These are phyloP conservation scores for Arachis hypogaea DNA, from an alignment of 306 rosid species.

Conservation along the genomic window DNA sequence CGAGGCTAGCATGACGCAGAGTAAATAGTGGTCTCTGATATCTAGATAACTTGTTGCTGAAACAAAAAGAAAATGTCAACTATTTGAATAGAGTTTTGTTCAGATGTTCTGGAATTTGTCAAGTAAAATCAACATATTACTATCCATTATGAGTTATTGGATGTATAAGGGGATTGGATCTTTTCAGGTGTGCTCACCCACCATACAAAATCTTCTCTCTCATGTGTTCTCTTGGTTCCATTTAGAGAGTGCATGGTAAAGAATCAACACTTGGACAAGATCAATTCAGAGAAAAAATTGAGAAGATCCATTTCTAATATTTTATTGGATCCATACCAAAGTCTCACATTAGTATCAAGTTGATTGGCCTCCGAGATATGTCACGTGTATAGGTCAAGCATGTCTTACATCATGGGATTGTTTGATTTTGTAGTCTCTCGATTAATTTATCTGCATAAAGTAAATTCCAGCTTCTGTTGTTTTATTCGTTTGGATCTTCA, in stretches of 20 bases:
- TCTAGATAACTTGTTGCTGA: constrained; percentile 13
- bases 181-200: not conserved
- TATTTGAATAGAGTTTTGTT: constrained; percentile 14
- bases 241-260: too few species aligned
- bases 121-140: constrained; percentile 10
- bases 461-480: constrained; percentile 17
- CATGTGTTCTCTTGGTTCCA: too few species aligned
- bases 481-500: constrained; percentile 33
- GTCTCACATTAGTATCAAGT: not conserved
- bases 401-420: constrained; percentile 21
- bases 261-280: too few species aligned
- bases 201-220: constrained; percentile 2
- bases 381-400: not conserved
- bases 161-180: not conserved
- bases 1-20: constrained; percentile 5
- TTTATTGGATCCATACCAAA: too few species aligned
- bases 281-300: too few species aligned
- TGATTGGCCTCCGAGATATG: constrained; percentile 8
- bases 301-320: too few species aligned
- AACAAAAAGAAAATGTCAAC: constrained; percentile 29
- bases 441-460: constrained; percentile 21
- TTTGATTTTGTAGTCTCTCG: constrained; percentile 27
- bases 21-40: constrained; percentile 26
- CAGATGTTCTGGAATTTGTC: constrained; percentile 7
- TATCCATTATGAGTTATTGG: constrained; percentile 19